A percentile compares a stretch with the other conserved stretches of the same genome.
These are phyloP conservation scores for Fomitiporia mediterranea DNA, from an alignment of 1,284 basidiomycete genomes.

Conservation along the genomic window DNA sequence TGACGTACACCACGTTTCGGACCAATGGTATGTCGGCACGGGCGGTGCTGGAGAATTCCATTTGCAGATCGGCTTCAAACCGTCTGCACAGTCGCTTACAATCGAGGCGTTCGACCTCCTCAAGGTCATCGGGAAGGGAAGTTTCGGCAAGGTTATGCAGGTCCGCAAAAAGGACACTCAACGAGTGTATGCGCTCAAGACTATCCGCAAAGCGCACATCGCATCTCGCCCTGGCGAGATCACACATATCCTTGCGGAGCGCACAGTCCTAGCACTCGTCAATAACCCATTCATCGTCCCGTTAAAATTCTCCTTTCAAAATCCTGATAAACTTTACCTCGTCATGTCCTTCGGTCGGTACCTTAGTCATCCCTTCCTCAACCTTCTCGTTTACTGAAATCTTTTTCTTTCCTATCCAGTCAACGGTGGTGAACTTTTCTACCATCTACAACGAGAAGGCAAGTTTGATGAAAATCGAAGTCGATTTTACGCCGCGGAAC, in stretches of 20 bases:
- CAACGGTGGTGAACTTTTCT: constrained; percentile 97
- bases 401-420: constrained; percentile 42
- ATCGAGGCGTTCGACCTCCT: constrained; percentile 97
- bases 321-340: constrained; percentile 95
- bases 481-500: constrained; percentile 95
- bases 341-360: constrained; percentile 87
- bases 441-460: constrained; percentile 95
- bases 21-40: constrained; percentile 87
- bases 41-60: constrained; percentile 91
- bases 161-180: constrained; percentile 98
- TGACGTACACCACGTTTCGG: constrained; percentile 71
- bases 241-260: constrained; percentile 96
- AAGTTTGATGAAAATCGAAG: constrained; percentile 93
- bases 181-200: constrained; percentile 97
- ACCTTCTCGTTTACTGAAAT: constrained; percentile 1
- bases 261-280: constrained; percentile 94
- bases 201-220: constrained; percentile 98
- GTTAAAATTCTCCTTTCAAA: constrained; percentile 98
- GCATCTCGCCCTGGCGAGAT: constrained; percentile 95
- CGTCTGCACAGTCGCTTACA: constrained; percentile 72
- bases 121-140: constrained; percentile 98
- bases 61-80: constrained; percentile 93
- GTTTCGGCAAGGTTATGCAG: constrained; percentile 98
- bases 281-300: constrained; percentile 99
- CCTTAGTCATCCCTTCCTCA: constrained; percentile 3